These are phyloP conservation scores for Jaapia argillacea DNA, from an alignment of 768 basidiomycete genomes.

Conservation along the genomic window DNA sequence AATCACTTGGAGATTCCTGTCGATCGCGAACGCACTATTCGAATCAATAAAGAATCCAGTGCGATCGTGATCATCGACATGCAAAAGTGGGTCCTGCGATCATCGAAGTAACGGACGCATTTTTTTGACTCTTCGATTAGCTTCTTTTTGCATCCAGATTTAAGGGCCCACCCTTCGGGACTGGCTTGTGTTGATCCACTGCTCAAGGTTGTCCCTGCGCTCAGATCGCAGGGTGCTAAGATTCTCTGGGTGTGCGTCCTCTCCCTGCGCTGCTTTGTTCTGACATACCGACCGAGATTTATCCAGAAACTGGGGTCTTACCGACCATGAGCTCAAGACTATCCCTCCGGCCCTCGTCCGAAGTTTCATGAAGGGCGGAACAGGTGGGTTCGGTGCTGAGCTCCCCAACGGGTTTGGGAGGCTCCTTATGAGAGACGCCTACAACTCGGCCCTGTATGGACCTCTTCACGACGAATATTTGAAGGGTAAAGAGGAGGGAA, in stretches of 20 bases:
- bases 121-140: slow-evolving; percentile 19
- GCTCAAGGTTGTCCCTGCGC: slow-evolving; percentile 32
- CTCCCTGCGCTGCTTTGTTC: background rate
- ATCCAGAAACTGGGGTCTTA: slow-evolving; percentile 72
- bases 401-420: slow-evolving; percentile 45
- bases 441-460: slow-evolving; percentile 53
- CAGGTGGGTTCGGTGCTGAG: slow-evolving; percentile 22
- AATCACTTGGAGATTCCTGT: slow-evolving; percentile 45
- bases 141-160: slow-evolving; percentile 56
- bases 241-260: slow-evolving; percentile 51
- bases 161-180: slow-evolving; percentile 44
- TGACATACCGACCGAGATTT: slow-evolving; percentile 1
- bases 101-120: background rate
- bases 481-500: slow-evolving; percentile 40
- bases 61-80: slow-evolving; percentile 63
- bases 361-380: slow-evolving; percentile 37
- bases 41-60: slow-evolving; percentile 37
- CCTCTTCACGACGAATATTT: slow-evolving; percentile 47
- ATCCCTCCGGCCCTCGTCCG: slow-evolving; percentile 52
- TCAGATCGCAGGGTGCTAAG: slow-evolving; percentile 40
- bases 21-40: slow-evolving; percentile 37
- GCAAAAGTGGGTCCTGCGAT: slow-evolving; percentile 47
- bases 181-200: slow-evolving; percentile 48
- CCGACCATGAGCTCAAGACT: slow-evolving; percentile 48
- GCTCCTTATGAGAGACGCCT: slow-evolving; percentile 45